Percentiles rank a stretch among this genome's conserved stretches.
phyloP scores from a whole-genome alignment of 1,139 yeast genomes.

The Saccharomyces pastorianus region DNA sequence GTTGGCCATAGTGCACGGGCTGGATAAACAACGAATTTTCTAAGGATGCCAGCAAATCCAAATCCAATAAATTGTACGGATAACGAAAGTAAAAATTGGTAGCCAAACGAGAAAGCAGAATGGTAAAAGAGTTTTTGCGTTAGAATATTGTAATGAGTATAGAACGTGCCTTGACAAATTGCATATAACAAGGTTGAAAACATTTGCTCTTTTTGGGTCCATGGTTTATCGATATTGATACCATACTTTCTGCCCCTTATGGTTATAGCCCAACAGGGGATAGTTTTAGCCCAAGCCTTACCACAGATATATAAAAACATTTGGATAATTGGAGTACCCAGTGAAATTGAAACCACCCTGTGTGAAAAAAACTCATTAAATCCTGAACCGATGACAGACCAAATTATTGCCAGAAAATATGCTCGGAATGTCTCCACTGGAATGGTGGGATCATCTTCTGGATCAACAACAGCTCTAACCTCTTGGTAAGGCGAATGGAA shows the following conservation, averaged over 20 bases:
- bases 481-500: constrained; percentile 59
- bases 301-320: constrained; percentile 55
- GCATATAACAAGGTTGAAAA: constrained; percentile 43
- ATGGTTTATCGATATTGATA: constrained; percentile 49
- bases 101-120: constrained; percentile 40
- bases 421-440: constrained; percentile 52
- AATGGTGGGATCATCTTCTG: constrained; percentile 42
- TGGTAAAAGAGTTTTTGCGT: constrained; percentile 41
- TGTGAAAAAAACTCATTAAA: constrained; percentile 52
- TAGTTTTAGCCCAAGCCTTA: constrained; percentile 30
- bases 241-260: constrained; percentile 35
- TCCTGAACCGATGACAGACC: constrained; percentile 49
- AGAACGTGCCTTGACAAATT: constrained; percentile 38
- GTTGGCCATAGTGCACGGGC: constrained; percentile 51
- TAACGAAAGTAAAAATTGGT: constrained; percentile 42
- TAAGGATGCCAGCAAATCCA: constrained; percentile 54
- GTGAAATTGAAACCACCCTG: constrained; percentile 45
- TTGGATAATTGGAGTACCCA: constrained; percentile 45
- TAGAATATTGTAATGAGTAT: constrained; percentile 39
- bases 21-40: constrained; percentile 53
- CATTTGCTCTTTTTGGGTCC: constrained; percentile 66
- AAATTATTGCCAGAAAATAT: constrained; percentile 46
- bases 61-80: constrained; percentile 55
- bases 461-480: constrained; percentile 51
- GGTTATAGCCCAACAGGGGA: constrained; percentile 45